Percentiles rank a stretch among this genome's conserved stretches.
Conservation (phyloP, 2,329 filamentous ascomycete species). For the Trichoderma arundinaceum region DNA sequence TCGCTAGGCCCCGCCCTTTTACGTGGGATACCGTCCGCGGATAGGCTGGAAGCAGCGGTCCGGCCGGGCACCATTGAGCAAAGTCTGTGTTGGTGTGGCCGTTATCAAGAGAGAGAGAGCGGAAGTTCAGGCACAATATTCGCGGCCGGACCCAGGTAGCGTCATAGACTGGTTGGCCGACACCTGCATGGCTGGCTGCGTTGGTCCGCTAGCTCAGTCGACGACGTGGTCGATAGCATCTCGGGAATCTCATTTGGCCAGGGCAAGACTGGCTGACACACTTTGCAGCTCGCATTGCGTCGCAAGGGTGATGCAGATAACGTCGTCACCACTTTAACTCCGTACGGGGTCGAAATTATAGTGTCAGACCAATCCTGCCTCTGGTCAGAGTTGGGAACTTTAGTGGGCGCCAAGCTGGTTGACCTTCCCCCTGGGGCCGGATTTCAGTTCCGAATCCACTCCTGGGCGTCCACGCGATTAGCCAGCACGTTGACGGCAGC, state of each 20-base stretch:
- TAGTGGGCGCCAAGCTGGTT: slow-evolving; percentile 7
- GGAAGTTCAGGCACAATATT: slow-evolving; percentile 19
- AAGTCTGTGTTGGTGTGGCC: neutral
- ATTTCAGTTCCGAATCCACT: slow-evolving; percentile 24
- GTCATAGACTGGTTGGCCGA: slow-evolving; percentile 27
- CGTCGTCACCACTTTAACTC: slow-evolving; percentile 25
- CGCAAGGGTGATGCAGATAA: slow-evolving; percentile 2
- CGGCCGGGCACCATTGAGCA: neutral
- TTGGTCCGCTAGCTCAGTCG: slow-evolving; percentile 1
- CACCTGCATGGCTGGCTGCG: slow-evolving; percentile 15
- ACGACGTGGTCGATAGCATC: neutral
- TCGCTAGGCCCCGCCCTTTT: slow-evolving; percentile 15
- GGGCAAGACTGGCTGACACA: neutral
- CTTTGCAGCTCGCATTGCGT: slow-evolving; percentile 9
- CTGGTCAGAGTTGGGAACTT: neutral
- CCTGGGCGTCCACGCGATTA: slow-evolving; percentile 27
- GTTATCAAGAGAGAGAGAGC: slow-evolving; percentile 6
- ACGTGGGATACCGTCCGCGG: neutral
- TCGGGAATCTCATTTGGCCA: neutral
- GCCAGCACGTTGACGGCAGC: slow-evolving; percentile 2
- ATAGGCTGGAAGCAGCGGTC: slow-evolving; percentile 23
- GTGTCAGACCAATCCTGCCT: neutral
- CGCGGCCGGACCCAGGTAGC: neutral
- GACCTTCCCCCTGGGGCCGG: neutral
- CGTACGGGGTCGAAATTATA: slow-evolving; percentile 2